Evolutionary conservation across 1,284 basidiomycete genomes (phyloP), one percentile per base, ranked within the genome.

Genomic region (Austroboletus novae-zelandiae): DNA sequence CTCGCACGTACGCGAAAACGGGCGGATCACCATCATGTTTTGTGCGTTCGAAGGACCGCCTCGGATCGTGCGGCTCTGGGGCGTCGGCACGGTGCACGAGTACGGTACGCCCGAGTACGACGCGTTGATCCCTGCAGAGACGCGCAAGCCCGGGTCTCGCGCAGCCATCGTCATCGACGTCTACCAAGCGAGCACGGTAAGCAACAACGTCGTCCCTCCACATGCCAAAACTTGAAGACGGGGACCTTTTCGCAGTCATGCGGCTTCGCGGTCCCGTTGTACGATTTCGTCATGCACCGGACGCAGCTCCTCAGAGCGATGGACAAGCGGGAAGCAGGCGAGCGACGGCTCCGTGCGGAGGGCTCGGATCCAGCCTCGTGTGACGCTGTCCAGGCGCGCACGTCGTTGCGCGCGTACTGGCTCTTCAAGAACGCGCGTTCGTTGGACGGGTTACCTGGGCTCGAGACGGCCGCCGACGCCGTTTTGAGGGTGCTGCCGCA

Each of bases 1-100:
- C 43, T 69, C 81, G 0, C 82, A 84, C 54, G 25, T 83, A 6
- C 72, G 74, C n/a, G 80, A 84, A 61, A 83, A 84, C 53, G 74
- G 75, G 2, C 68, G 81, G 10, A 74, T 83, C 40, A 82, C 80
- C 1, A 61, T 83, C 50, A 65, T 82, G 69, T 80, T 84, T 62
- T 68, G 61, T 53, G 78, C 80, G 0, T 78, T 83, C 53, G 73
- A 81, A 25, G 80, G 79, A 1, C 73, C 79, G 0, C 77, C 81
- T 11, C 70, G 72, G 34, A 79, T 83, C 51, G 46, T 75, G 29
- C 69, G 80, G 36, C 64, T 83, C 15, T 83, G 73, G 50, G 80
- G 80, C 4, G 72, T 61, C 52, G 81, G 81, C 75, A 45, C 20
- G 62, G 74, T 77, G 2, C 70, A 78, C 50, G 80, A 82, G 59